Evolutionary conservation across 2,329 filamentous ascomycete species (phyloP).

Genomic region (Diaporthe destruens): DNA sequence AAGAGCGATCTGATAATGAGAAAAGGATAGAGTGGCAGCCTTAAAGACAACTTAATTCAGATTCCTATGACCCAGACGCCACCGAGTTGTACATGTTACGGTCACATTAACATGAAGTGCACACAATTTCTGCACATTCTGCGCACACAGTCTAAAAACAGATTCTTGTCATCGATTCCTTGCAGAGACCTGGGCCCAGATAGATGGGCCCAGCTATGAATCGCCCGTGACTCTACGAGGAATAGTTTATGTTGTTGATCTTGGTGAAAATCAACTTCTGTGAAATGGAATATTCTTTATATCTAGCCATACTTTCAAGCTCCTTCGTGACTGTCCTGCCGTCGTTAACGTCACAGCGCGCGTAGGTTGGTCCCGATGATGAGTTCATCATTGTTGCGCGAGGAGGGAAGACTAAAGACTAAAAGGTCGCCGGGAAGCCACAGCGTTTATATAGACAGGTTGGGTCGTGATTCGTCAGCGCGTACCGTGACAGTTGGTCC

Average conservation of each 20-base stretch:
- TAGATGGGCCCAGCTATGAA: neutral
- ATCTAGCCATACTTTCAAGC: no score
- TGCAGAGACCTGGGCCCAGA: neutral
- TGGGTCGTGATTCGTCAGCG: no score
- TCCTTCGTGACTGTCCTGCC: no score
- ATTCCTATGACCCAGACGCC: neutral
- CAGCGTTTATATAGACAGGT: no score
- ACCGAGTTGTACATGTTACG: neutral
- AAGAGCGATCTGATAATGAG: neutral
- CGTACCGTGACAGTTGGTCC: neutral
- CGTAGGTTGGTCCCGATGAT: no score
- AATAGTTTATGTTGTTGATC: neutral
- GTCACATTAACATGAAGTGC: neutral
- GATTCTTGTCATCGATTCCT: neutral
- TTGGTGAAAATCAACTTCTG: no score
- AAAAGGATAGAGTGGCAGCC: neutral
- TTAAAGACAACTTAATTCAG: neutral
- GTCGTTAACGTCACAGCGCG: no score
- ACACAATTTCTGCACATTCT: no score
- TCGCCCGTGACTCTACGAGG: neutral
- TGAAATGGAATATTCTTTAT: no score
- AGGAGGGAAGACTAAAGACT: no score
- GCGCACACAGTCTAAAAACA: neutral
- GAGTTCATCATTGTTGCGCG: no score
- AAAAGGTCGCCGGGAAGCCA: no score